A percentile compares a stretch with the other conserved stretches of the same genome.
These are phyloP conservation scores for Drechslerella dactyloides DNA, from an alignment of 2,329 filamentous ascomycete species.

Conservation along the genomic window DNA sequence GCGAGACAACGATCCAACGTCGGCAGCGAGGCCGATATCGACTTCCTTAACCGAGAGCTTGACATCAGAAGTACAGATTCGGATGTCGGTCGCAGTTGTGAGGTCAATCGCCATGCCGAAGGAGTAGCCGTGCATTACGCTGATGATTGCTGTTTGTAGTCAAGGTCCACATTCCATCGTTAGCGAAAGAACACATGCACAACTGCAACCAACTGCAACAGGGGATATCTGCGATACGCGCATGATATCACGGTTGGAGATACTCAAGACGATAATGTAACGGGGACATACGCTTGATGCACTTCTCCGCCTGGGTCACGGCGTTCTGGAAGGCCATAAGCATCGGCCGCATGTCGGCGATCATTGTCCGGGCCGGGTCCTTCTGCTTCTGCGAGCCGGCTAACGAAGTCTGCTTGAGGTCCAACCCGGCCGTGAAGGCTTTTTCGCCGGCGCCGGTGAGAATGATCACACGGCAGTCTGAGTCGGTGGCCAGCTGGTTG, in stretches of 20 bases:
- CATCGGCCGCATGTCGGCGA: conserved; percentile 67
- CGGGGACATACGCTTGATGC: conserved; percentile 75
- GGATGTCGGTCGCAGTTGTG: conserved; percentile 72
- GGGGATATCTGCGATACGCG: too few relatives aligned
- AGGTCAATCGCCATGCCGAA: conserved; percentile 81
- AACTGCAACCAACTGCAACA: neutral
- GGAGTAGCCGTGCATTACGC: conserved; percentile 75
- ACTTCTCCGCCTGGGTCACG: conserved; percentile 77
- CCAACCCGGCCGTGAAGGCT: conserved; percentile 85
- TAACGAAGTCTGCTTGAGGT: conserved; percentile 70
- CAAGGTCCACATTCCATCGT: neutral
- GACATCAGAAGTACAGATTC: conserved; percentile 67
- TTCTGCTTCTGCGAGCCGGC: conserved; percentile 57
- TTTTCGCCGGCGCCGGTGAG: conserved; percentile 80
- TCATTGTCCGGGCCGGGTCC: conserved; percentile 71
- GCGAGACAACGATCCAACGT: conserved; percentile 76
- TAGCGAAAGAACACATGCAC: neutral
- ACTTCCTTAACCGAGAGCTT: conserved; percentile 79
- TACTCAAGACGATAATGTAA: conserved; percentile 6
- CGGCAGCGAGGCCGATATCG: conserved; percentile 79
- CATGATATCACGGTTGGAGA: neutral
- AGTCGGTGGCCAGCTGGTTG: conserved; percentile 71
- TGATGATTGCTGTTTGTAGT: conserved; percentile 72
- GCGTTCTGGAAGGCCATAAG: conserved; percentile 81
- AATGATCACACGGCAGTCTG: conserved; percentile 76